Percentiles rank a stretch among this genome's conserved stretches.
Conservation (phyloP, 2,329 filamentous ascomycete genomes). For the Tolypocladium nubicola region DNA sequence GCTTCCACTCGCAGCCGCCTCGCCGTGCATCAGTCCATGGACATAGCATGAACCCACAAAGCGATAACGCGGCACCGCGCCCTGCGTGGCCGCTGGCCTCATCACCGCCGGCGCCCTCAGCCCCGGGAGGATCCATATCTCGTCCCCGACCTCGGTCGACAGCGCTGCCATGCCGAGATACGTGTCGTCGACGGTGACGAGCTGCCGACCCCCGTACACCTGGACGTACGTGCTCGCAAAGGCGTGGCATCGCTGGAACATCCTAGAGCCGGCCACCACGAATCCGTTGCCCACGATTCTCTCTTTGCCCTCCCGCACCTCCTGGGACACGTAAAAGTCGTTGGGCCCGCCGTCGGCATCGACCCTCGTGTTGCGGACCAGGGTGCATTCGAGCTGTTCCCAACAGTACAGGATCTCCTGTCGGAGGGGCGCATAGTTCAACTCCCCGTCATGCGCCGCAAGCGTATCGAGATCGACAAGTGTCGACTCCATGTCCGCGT, state of each 20-base stretch:
- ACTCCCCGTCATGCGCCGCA: slow-evolving; percentile 6
- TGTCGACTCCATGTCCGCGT: slow-evolving; percentile 7
- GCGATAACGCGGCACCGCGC: not conserved
- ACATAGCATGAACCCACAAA: slow-evolving; percentile 11
- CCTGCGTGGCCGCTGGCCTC: not conserved
- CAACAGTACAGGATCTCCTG: slow-evolving; percentile 10
- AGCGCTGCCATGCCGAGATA: slow-evolving; percentile 11
- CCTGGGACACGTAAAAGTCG: slow-evolving; percentile 10
- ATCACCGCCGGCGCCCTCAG: slow-evolving; percentile 8
- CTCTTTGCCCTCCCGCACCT: slow-evolving; percentile 7
- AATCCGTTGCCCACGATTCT: slow-evolving; percentile 10
- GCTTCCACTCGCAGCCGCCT: slow-evolving; percentile 4
- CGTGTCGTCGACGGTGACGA: slow-evolving; percentile 8
- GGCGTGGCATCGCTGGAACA: slow-evolving; percentile 8
- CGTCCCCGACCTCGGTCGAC: slow-evolving; percentile 7
- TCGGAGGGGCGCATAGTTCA: slow-evolving; percentile 8
- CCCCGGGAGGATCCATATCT: slow-evolving; percentile 13
- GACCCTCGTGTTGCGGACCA: slow-evolving; percentile 6
- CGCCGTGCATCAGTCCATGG: slow-evolving; percentile 12
- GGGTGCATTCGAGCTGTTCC: slow-evolving; percentile 10
- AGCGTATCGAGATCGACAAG: slow-evolving; percentile 10
- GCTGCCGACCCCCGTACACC: slow-evolving; percentile 12
- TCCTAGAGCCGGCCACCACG: slow-evolving; percentile 5
- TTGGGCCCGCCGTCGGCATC: slow-evolving; percentile 6
- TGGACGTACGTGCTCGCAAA: slow-evolving; percentile 8